A percentile compares a stretch with the other conserved stretches of the same genome.
These are phyloP conservation scores for Silene coronaria DNA, from an alignment of 179 eudicot genomes.

Conservation along the genomic window DNA sequence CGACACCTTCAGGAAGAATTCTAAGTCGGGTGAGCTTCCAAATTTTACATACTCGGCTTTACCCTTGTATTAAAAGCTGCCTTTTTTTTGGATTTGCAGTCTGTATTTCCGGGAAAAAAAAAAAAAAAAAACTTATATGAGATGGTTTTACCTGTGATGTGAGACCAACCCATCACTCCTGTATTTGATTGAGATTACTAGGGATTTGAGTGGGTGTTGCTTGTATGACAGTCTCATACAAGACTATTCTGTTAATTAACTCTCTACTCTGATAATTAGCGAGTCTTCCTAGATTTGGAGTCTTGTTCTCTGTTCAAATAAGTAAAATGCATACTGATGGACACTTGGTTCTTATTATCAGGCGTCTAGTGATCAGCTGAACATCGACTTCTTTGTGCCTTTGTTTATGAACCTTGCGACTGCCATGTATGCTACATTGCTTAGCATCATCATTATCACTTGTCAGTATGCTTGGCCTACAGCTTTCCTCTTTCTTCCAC, in stretches of 20 bases:
- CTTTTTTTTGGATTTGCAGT: too few relatives aligned
- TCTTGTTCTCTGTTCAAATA: neutral
- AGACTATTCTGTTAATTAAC: too few relatives aligned
- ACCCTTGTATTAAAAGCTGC: too few relatives aligned
- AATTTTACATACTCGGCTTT: neutral
- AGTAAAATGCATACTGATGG: neutral
- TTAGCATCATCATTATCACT: constrained; percentile 74
- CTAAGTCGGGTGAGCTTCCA: constrained; percentile 70
- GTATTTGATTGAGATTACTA: too few relatives aligned
- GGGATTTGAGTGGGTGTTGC: too few relatives aligned
- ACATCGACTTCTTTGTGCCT: constrained; percentile 73
- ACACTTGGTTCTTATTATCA: constrained; percentile 28
- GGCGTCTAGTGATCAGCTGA: constrained; percentile 91
- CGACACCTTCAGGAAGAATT: constrained; percentile 96
- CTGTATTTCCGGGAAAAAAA: too few relatives aligned
- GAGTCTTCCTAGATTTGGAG: too few relatives aligned
- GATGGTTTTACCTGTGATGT: too few relatives aligned
- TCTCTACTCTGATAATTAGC: too few relatives aligned
- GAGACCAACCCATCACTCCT: too few relatives aligned
- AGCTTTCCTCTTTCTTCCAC: constrained; percentile 62
- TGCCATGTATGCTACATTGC: constrained; percentile 57
- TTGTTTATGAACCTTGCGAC: constrained; percentile 56
- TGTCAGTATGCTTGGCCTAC: constrained; percentile 98
- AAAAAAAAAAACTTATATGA: too few relatives aligned
- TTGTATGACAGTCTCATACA: too few relatives aligned